Conservation (phyloP, 1,284 basidiomycete species). For the Fistulina hepatica region DNA sequence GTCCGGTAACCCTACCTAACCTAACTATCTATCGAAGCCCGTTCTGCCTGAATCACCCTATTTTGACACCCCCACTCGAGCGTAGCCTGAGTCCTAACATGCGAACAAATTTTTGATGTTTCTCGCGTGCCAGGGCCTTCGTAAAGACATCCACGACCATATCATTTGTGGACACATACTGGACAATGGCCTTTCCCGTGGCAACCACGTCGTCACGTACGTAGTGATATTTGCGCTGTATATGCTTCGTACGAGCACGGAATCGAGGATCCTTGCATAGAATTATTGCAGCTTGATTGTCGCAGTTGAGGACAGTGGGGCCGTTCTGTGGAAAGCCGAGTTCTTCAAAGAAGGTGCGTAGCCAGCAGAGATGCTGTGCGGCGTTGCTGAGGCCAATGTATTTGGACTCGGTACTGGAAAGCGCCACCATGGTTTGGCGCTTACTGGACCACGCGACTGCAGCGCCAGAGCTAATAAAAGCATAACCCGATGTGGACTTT, state of each 20-base stretch:
- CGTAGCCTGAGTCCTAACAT: constrained; percentile 14
- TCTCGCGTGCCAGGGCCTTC: constrained; percentile 14
- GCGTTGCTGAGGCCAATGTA: constrained; percentile 25
- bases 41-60: no score
- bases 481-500: constrained; percentile 21
- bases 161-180: constrained; percentile 15
- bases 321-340: constrained; percentile 19
- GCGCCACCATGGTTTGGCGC: constrained; percentile 22
- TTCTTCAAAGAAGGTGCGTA: constrained; percentile 16
- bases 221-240: constrained; percentile 20
- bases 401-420: constrained; percentile 26
- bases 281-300: constrained; percentile 19
- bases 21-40: no score
- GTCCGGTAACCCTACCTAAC: no score
- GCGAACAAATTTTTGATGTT: constrained; percentile 18
- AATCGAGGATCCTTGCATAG: constrained; percentile 13
- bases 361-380: constrained; percentile 19
- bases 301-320: constrained; percentile 13
- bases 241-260: constrained; percentile 17
- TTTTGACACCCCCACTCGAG: constrained; percentile 18
- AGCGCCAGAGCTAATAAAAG: constrained; percentile 16
- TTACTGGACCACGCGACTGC: constrained; percentile 23
- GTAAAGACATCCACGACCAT: constrained; percentile 21
- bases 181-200: constrained; percentile 13
- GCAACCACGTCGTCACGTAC: constrained; percentile 19